Evolutionary conservation across 2,329 filamentous ascomycete genomes (phyloP).

Genomic region (Pseudopithomyces chartarum): DNA sequence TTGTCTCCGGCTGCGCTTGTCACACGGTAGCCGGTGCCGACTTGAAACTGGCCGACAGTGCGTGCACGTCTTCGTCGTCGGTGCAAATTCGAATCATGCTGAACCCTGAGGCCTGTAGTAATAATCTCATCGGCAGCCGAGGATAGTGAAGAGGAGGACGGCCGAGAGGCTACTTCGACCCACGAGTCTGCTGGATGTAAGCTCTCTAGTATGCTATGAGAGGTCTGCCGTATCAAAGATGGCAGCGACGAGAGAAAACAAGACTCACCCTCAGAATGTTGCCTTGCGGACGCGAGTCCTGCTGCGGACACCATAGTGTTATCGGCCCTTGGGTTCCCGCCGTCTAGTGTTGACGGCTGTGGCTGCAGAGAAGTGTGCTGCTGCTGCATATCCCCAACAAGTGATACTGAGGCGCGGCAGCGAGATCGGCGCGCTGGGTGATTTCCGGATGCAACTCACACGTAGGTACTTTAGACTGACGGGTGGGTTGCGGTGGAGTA

Average conservation of each 20-base stretch:
- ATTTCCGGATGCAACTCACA: slow-evolving; percentile 9
- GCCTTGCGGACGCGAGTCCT: slow-evolving; percentile 24
- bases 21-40: slow-evolving; percentile 47
- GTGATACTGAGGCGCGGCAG: not conserved
- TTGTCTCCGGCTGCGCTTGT: slow-evolving; percentile 58
- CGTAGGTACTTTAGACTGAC: slow-evolving; percentile 17
- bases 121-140: slow-evolving; percentile 86
- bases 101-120: slow-evolving; percentile 82
- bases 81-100: slow-evolving; percentile 65
- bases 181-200: slow-evolving; percentile 75
- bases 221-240: not conserved
- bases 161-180: slow-evolving; percentile 91
- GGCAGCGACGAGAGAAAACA: not conserved
- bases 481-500: slow-evolving; percentile 22
- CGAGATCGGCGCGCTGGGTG: slow-evolving; percentile 3
- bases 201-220: slow-evolving; percentile 9
- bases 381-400: slow-evolving; percentile 28
- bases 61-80: slow-evolving; percentile 60
- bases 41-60: slow-evolving; percentile 41
- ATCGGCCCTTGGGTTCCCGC: slow-evolving; percentile 18
- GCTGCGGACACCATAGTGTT: slow-evolving; percentile 27
- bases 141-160: slow-evolving; percentile 90
- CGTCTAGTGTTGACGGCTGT: slow-evolving; percentile 26
- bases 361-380: slow-evolving; percentile 25
- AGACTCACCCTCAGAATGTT: slow-evolving; percentile 34